Evolutionary conservation across 768 basidiomycete species (phyloP).

Genomic region (Trametes cubensis): DNA sequence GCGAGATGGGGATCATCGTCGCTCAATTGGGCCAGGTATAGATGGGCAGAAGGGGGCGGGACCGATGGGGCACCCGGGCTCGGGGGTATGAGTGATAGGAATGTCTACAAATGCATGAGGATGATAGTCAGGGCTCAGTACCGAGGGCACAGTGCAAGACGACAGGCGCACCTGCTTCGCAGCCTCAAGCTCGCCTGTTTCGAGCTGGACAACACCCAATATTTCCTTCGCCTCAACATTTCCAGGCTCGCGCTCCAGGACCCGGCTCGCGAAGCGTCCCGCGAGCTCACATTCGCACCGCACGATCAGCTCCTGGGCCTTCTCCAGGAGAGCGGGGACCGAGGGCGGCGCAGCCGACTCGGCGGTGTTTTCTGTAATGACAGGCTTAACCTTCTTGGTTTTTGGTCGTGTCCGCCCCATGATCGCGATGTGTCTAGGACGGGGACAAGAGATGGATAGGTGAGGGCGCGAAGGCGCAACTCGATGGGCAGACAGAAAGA

Average conservation of each 20-base stretch:
- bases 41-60: constrained; percentile 75
- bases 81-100: constrained; percentile 62
- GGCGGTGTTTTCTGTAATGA: constrained; percentile 23
- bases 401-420: constrained; percentile 41
- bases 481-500: not conserved
- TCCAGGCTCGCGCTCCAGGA: constrained; percentile 62
- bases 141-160: not conserved
- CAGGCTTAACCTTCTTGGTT: constrained; percentile 31
- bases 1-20: constrained; percentile 77
- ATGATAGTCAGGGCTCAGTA: not conserved
- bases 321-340: constrained; percentile 62
- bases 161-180: constrained; percentile 62
- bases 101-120: constrained; percentile 49
- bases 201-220: constrained; percentile 76
- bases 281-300: constrained; percentile 89
- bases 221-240: constrained; percentile 78
- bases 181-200: constrained; percentile 72
- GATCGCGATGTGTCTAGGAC: not conserved
- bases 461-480: not conserved
- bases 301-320: constrained; percentile 77
- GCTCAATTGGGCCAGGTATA: constrained; percentile 86
- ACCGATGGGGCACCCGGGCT: constrained; percentile 57
- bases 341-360: constrained; percentile 35
- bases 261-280: constrained; percentile 66
- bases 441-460: not conserved